These are phyloP conservation scores for Candida khao-thaluensis DNA, from an alignment of 805 yeast genomes.

Conservation along the genomic window DNA sequence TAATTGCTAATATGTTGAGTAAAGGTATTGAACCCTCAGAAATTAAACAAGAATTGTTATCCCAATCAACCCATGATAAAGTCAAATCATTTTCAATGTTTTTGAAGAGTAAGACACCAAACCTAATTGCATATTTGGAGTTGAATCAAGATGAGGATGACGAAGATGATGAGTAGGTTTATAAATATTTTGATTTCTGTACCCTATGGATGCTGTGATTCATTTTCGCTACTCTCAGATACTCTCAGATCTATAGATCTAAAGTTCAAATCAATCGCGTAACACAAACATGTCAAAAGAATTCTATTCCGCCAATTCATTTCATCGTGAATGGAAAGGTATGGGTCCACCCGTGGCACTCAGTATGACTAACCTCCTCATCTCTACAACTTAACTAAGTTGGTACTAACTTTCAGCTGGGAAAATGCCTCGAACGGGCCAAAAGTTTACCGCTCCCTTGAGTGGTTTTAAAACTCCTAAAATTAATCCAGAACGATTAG, in stretches of 20 bases:
- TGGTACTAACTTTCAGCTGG: slow-evolving; percentile 12
- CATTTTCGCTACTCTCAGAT: not conserved
- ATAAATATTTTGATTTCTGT: not conserved
- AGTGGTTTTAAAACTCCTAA: slow-evolving; percentile 47
- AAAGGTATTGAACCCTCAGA: slow-evolving; percentile 46
- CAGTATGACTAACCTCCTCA: slow-evolving; percentile 19
- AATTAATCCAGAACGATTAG: slow-evolving; percentile 31
- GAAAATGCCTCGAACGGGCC: not conserved
- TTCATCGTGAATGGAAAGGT: slow-evolving; percentile 1
- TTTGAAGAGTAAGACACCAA: slow-evolving; percentile 57
- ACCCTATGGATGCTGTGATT: too few relatives aligned
- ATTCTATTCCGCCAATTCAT: slow-evolving; percentile 5
- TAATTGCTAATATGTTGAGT: slow-evolving; percentile 54
- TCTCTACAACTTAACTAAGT: not conserved
- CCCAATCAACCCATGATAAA: slow-evolving; percentile 45
- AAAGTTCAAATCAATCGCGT: too few relatives aligned
- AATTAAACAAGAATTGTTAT: slow-evolving; percentile 42
- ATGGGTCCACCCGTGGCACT: slow-evolving; percentile 12
- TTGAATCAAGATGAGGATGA: not conserved
- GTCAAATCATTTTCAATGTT: slow-evolving; percentile 48
- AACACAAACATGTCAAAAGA: slow-evolving; percentile 7
- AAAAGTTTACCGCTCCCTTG: slow-evolving; percentile 16
- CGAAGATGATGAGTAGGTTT: slow-evolving; percentile 2
- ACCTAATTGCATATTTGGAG: slow-evolving; percentile 43
- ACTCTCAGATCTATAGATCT: too few relatives aligned